These are phyloP conservation scores for Coemansia sp. DNA, from an alignment of 192 early-diverging fungal genomes.

Conservation along the genomic window DNA sequence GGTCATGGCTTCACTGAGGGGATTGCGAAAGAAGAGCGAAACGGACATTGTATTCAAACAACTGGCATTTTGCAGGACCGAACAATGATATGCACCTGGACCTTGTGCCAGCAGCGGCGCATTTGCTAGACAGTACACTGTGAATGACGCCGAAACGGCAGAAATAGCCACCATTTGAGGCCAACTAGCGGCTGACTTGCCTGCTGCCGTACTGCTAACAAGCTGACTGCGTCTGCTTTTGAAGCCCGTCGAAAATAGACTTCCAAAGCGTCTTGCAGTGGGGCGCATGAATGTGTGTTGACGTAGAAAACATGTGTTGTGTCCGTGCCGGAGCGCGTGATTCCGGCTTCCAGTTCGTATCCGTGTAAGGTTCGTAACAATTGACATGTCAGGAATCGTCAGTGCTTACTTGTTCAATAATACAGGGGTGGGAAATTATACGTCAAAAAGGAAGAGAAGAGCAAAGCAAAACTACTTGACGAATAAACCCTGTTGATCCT, in stretches of 20 bases:
- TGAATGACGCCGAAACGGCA: conserved; percentile 10
- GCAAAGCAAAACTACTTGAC: neutral
- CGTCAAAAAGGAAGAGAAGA: neutral
- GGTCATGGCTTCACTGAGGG: neutral
- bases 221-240: neutral
- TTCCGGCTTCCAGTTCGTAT: conserved; percentile 30
- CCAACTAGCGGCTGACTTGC: conserved; percentile 5
- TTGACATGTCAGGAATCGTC: conserved; percentile 19
- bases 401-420: neutral
- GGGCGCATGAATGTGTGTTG: neutral
- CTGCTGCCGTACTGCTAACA: neutral
- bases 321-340: conserved; percentile 26
- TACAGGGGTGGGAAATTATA: conserved; percentile 5
- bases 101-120: conserved; percentile 27
- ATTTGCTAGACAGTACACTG: conserved; percentile 12
- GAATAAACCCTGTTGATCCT: neutral
- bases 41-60: conserved; percentile 5
- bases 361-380: conserved; percentile 25
- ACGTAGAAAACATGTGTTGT: conserved; percentile 8
- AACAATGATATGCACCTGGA: conserved; percentile 21
- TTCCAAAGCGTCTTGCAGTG: neutral
- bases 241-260: neutral
- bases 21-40: conserved; percentile 8
- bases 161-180: conserved; percentile 6
- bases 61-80: conserved; percentile 2